Evolutionary conservation across 2,329 filamentous ascomycete genomes (phyloP).

Genomic region (Apiospora aurea): DNA sequence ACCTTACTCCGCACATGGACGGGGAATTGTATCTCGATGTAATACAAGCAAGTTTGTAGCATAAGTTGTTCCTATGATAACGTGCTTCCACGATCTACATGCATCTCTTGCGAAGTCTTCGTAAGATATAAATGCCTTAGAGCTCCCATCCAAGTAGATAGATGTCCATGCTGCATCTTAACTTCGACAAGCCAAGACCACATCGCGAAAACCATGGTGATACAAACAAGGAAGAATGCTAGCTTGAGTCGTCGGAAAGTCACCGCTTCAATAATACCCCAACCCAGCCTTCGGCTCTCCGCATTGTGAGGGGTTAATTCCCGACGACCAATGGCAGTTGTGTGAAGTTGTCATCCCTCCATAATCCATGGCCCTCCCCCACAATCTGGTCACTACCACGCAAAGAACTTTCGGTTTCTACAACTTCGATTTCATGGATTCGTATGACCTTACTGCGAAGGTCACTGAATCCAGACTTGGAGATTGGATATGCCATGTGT

Average conservation of each 20-base stretch:
- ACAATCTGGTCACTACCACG: slow-evolving; percentile 8
- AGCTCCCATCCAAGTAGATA: neutral
- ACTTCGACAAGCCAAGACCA: neutral
- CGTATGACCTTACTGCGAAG: neutral
- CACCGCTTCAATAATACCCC: slow-evolving; percentile 20
- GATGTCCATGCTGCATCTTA: neutral
- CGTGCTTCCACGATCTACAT: neutral
- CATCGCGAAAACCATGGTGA: neutral
- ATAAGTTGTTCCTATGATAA: neutral
- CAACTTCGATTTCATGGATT: neutral
- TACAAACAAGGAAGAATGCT: slow-evolving; percentile 8
- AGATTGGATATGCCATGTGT: neutral
- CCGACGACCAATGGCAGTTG: slow-evolving; percentile 14
- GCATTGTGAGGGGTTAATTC: neutral
- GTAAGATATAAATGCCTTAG: neutral
- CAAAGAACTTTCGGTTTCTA: slow-evolving; percentile 2
- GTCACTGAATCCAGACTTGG: neutral
- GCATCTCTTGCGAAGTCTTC: neutral
- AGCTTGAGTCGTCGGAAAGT: slow-evolving; percentile 1
- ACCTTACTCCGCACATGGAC: neutral
- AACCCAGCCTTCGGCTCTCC: neutral
- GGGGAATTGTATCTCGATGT: neutral
- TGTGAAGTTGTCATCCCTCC: slow-evolving; percentile 16
- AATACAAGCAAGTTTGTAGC: neutral
- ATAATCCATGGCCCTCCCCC: slow-evolving; percentile 4